A percentile compares a stretch with the other conserved stretches of the same genome.
Evolutionary conservation across 2,329 filamentous ascomycete species (phyloP).

Genomic region (Penicillium sp.): DNA sequence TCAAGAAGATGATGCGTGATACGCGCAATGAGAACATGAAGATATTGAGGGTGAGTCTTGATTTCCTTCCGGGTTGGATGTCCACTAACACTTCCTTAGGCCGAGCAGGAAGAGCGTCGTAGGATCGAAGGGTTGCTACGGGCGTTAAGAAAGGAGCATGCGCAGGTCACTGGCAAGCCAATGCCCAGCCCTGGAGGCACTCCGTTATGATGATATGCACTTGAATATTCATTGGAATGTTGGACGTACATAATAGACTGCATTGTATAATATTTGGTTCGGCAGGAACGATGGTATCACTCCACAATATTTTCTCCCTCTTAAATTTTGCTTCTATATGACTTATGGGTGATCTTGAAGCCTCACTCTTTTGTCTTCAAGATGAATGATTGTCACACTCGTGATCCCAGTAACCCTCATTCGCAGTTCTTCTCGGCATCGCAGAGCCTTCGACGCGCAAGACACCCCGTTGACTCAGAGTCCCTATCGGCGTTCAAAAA

Average conservation of each 20-base stretch:
- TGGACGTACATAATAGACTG: conserved; percentile 13
- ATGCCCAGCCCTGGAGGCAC: conserved; percentile 35
- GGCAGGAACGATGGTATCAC: conserved; percentile 22
- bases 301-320: neutral
- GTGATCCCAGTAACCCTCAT: conserved; percentile 2
- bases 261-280: conserved; percentile 24
- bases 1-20: conserved; percentile 80
- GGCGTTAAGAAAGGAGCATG: conserved; percentile 46
- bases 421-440: neutral
- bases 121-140: conserved; percentile 66
- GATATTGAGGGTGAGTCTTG: conserved; percentile 62
- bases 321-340: neutral
- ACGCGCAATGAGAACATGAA: conserved; percentile 67
- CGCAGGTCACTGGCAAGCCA: conserved; percentile 34
- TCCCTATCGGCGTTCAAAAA: conserved; percentile 10
- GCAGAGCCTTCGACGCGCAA: conserved; percentile 7
- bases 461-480: conserved; percentile 6
- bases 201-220: conserved; percentile 35
- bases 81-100: conserved; percentile 47
- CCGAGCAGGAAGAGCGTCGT: conserved; percentile 71
- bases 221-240: neutral
- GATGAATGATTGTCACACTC: conserved; percentile 9
- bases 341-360: neutral
- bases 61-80: neutral
- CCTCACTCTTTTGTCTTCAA: conserved; percentile 9